phyloP scores from a whole-genome alignment of 139 green algal species.

The Spirogloea muscicola region DNA sequence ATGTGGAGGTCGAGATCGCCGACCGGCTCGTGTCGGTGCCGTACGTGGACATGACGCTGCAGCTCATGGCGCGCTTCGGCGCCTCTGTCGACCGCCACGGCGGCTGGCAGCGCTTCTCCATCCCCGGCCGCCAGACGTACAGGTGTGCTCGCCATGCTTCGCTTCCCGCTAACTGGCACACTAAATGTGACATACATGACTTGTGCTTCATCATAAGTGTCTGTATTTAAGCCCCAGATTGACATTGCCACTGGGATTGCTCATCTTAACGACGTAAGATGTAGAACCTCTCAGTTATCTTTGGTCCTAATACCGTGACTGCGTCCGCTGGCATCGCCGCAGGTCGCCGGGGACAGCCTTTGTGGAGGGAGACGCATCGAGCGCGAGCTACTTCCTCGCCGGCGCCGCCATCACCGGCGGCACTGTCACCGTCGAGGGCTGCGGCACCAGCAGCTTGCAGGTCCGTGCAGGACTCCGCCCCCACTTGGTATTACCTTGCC shows the following conservation, averaged over 20 bases:
- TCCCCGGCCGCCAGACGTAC: constrained; percentile 70
- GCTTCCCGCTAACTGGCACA: too few relatives aligned
- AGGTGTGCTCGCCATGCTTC: too few relatives aligned
- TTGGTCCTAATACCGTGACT: too few relatives aligned
- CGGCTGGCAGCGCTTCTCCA: constrained; percentile 36
- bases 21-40: constrained; percentile 91
- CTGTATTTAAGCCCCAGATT: too few relatives aligned
- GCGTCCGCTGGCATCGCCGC: too few relatives aligned
- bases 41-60: constrained; percentile 98
- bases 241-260: too few relatives aligned
- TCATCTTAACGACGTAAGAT: too few relatives aligned
- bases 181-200: too few relatives aligned
- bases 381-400: constrained; percentile 83
- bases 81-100: constrained; percentile 41
- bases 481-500: too few relatives aligned
- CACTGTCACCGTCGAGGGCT: constrained; percentile 87
- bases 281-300: too few relatives aligned
- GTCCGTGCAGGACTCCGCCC: too few relatives aligned
- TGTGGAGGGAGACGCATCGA: constrained; percentile 95
- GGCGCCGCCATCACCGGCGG: constrained; percentile 88
- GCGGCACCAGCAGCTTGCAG: constrained; percentile 85
- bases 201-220: too few relatives aligned
- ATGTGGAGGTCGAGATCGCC: constrained; percentile 75
- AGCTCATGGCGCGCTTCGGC: constrained; percentile 84
- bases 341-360: constrained; percentile 68